These are phyloP conservation scores for Neonectria sp. DNA, from an alignment of 2,329 filamentous ascomycete genomes.

Conservation along the genomic window DNA sequence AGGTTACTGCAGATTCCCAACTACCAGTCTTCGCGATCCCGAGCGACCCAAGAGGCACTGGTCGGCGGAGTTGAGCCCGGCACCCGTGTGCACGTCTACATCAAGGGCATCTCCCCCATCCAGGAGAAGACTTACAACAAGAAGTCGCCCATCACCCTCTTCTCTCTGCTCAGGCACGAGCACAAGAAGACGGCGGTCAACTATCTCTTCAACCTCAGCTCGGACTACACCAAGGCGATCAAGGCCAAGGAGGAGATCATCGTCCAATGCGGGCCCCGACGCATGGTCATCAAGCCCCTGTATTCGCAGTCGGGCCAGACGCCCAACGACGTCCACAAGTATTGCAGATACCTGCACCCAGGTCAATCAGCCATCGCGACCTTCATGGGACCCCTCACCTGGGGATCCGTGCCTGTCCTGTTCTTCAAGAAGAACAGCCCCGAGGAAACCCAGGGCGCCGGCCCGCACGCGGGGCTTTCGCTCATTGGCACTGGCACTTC, in stretches of 20 bases:
- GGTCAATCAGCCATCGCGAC: constrained; percentile 91
- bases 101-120: constrained; percentile 67
- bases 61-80: constrained; percentile 90
- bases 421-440: constrained; percentile 80
- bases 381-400: constrained; percentile 91
- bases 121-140: constrained; percentile 65
- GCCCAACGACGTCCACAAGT: constrained; percentile 98
- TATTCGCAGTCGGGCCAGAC: constrained; percentile 93
- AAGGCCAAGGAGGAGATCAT: constrained; percentile 95
- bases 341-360: constrained; percentile 91
- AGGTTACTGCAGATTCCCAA: constrained; percentile 90
- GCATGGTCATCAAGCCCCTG: constrained; percentile 89
- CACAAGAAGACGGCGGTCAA: constrained; percentile 94
- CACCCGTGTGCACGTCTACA: constrained; percentile 84
- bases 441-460: constrained; percentile 59
- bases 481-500: constrained; percentile 91
- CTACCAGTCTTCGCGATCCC: constrained; percentile 87
- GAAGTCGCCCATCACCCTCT: constrained; percentile 76
- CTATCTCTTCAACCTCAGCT: constrained; percentile 88
- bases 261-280: constrained; percentile 89
- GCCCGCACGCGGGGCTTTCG: constrained; percentile 68
- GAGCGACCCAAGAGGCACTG: constrained; percentile 84
- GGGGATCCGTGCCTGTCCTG: constrained; percentile 91
- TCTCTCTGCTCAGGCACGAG: constrained; percentile 93
- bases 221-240: constrained; percentile 81